Evolutionary conservation across 345 rosid species (phyloP), one percentile per base, ranked within the genome.

Genomic region (Isatis tinctoria): DNA sequence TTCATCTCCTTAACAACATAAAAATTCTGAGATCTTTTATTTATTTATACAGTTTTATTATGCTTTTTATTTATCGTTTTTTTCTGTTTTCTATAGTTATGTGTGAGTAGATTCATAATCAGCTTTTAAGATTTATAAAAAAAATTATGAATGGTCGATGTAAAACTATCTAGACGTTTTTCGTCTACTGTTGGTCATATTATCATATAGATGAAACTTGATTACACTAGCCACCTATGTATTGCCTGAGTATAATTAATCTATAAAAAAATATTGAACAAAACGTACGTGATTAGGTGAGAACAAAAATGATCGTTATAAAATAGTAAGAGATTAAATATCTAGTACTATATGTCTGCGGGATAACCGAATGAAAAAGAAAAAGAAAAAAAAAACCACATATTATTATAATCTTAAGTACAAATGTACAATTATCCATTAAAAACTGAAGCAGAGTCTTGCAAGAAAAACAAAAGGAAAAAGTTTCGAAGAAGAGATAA

Each of bases 401-500:
- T 33, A 37, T 9, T 24, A 67, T n/a, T 10, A 27, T 27, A 28
- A 44, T 16, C 16, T 14, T 43, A 26, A 43, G 8, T 32, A 22
- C 24, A 22, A 22, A 22, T 22, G 24, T 26, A 58, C 57, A 69
- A 36, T 28, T 61, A 52, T 40, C 13, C 28, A 12, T 28, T 41
- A 41, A 63, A 33, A 52, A 17, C 2, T 30, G 18, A 61, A 52
- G n/a, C 3, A 61, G 56, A 47, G 22, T 27, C 8, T 41, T 10
- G 45, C 53, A 30, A 64, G 26, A 44, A 26, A 17, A 37, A 60
- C 9, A 57, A 71, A 49, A 53, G 4, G 18, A 17, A 20, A 65
- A 73, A 3, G 4, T 39, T 49, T 52, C 12, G 20, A 52, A 20
- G 48, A 65, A 67, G 33, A 54, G 74, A 64, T 64, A 66, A 65